phyloP scores from a whole-genome alignment of 1,284 basidiomycete genomes.

The Ustilago hordei region DNA sequence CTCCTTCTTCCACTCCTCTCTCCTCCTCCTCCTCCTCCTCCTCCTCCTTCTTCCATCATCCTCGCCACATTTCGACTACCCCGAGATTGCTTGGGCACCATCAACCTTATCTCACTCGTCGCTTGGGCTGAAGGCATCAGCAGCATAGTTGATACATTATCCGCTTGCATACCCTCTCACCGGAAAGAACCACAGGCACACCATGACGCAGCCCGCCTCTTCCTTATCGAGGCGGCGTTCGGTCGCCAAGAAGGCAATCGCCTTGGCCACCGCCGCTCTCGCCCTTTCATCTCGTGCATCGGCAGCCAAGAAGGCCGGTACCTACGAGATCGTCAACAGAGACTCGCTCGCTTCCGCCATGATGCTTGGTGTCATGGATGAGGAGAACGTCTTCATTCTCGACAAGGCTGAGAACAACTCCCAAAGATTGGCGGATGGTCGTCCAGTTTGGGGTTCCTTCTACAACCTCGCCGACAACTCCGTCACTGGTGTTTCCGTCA shows the following conservation, averaged over 20 bases:
- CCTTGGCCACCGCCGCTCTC: constrained; percentile 36
- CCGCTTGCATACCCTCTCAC: background rate
- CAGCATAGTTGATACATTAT: background rate
- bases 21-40: background rate
- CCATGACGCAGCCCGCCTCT: constrained; percentile 27
- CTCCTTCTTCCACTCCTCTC: background rate
- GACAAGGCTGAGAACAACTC: constrained; percentile 71
- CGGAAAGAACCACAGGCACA: background rate
- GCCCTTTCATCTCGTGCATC: constrained; percentile 30
- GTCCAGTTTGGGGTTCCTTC: constrained; percentile 64
- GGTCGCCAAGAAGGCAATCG: constrained; percentile 30
- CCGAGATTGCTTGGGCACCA: background rate
- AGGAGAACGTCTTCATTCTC: constrained; percentile 69
- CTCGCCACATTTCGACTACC: no score
- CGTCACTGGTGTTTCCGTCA: constrained; percentile 60
- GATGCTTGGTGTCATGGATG: constrained; percentile 68
- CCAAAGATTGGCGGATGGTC: constrained; percentile 39
- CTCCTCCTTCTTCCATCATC: background rate
- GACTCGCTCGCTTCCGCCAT: constrained; percentile 68
- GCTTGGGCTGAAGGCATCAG: constrained; percentile 1
- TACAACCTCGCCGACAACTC: constrained; percentile 59
- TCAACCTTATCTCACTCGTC: background rate
- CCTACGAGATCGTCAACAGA: constrained; percentile 60
- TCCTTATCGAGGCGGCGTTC: constrained; percentile 32
- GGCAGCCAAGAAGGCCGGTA: constrained; percentile 39